phyloP scores from a whole-genome alignment of 352 stramenopile species.

The Pythium biforme region DNA sequence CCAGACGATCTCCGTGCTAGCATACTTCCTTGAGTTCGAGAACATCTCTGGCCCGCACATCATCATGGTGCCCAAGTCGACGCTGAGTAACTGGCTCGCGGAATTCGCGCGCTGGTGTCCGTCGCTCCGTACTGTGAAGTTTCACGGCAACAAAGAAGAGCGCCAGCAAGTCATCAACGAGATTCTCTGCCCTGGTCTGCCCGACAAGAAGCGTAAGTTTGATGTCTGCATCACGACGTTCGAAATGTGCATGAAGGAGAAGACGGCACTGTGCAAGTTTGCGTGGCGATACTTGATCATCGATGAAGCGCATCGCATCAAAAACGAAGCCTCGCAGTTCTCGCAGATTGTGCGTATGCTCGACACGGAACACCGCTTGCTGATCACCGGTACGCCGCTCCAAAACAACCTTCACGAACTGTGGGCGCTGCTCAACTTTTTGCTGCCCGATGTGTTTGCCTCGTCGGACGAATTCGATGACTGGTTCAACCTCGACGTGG shows the following conservation, averaged over 20 bases:
- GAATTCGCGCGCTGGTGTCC: constrained; percentile 94
- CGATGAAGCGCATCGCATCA: constrained; percentile 87
- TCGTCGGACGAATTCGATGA: constrained; percentile 86
- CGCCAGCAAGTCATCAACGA: constrained; percentile 84
- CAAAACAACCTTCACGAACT: constrained; percentile 96
- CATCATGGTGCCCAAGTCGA: constrained; percentile 93
- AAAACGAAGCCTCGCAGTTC: constrained; percentile 89
- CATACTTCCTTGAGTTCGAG: constrained; percentile 83
- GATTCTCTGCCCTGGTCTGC: constrained; percentile 83
- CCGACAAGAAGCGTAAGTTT: constrained; percentile 93
- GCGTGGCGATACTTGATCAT: constrained; percentile 89
- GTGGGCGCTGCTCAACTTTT: constrained; percentile 93
- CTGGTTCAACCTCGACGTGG: constrained; percentile 88
- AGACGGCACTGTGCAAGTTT: constrained; percentile 87
- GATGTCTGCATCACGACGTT: constrained; percentile 98
- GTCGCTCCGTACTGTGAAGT: constrained; percentile 89
- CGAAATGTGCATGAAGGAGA: constrained; percentile 93
- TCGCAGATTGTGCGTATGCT: constrained; percentile 80
- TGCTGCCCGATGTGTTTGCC: constrained; percentile 93
- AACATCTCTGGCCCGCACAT: constrained; percentile 90
- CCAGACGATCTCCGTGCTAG: constrained; percentile 88
- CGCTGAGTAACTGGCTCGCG: constrained; percentile 92
- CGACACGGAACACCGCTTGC: constrained; percentile 78
- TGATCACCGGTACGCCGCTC: constrained; percentile 94
- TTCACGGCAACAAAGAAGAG: constrained; percentile 92